Evolutionary conservation across 2,329 filamentous ascomycete genomes (phyloP), one percentile per base, ranked within the genome.

Genomic region (Paecilomyces variotii): DNA sequence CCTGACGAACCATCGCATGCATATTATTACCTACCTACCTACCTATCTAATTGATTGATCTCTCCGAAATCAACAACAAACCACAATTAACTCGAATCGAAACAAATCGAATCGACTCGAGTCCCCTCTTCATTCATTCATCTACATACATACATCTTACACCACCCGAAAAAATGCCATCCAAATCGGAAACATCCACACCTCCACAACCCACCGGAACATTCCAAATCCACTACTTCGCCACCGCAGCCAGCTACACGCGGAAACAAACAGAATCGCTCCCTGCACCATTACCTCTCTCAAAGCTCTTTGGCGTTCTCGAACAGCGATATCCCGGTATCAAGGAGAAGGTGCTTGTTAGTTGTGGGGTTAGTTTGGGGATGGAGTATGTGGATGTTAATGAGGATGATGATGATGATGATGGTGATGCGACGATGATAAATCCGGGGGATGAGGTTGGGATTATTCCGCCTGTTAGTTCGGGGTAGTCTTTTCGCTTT

Each of bases 401-500:
- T 25, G 60, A 27, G 12, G n/a, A 7, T 11, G 11, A 14, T 1
- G 2, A 12, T 14, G 53, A 54, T 1, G 28, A 27, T 19, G 27
- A 32, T 28, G 62, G 59, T 2, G 60, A 64, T 11, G 59, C 62
- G 9, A 55, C 65, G 49, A 59, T 74, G 32, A 76, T 79, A 59
- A 55, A 63, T 50, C 56, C 61, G 4, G 76, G 75, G 12, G 71
- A 76, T 55, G 77, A 79, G 61, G 75, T 79, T 57, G 77, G 74
- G 14, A 69, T 79, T 60, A 78, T 79, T 62, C 77, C 77, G 54
- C 77, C 77, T 56, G 77, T 79, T 57, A 79, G 77, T 65, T 79
- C 76, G 57, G 77, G 77, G 26, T 79, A 60, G 66, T 58, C 14
- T 52, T 32, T 54, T 24, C n/a, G 28, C 45, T 30, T 58, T 57